phyloP scores from a whole-genome alignment of 495 filamentous ascomycete species.

The Podospora tetraspora region DNA sequence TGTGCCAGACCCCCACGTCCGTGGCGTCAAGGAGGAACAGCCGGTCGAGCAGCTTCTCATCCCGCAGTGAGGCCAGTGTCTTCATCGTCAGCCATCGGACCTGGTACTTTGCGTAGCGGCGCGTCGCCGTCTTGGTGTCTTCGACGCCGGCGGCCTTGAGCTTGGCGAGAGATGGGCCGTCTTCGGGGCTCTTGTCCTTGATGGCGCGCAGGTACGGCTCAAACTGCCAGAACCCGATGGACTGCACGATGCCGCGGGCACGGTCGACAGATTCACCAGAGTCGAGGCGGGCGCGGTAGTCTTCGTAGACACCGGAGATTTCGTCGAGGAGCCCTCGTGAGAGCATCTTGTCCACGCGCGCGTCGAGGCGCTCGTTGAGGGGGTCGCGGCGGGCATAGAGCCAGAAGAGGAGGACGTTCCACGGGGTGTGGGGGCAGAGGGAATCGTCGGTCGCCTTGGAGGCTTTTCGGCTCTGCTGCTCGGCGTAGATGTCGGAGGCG shows the following conservation, averaged over 20 bases:
- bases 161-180: conserved; percentile 33
- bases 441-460: conserved; percentile 18
- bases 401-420: conserved; percentile 78
- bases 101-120: conserved; percentile 82
- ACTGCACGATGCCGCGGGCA: conserved; percentile 84
- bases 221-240: conserved; percentile 93
- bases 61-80: conserved; percentile 58
- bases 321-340: conserved; percentile 62
- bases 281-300: conserved; percentile 41
- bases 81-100: conserved; percentile 82
- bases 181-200: conserved; percentile 22
- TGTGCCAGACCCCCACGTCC: conserved; percentile 51
- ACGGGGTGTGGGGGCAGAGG: conserved; percentile 37
- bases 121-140: conserved; percentile 68
- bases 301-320: conserved; percentile 56
- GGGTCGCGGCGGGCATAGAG: conserved; percentile 64
- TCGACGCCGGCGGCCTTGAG: conserved; percentile 37
- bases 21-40: conserved; percentile 75
- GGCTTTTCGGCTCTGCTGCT: conserved; percentile 50
- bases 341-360: conserved; percentile 79
- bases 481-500: conserved; percentile 83
- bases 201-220: conserved; percentile 59
- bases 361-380: conserved; percentile 64
- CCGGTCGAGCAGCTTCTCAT: conserved; percentile 43
- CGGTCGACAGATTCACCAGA: conserved; percentile 56